Evolutionary conservation across 2,329 filamentous ascomycete genomes (phyloP).

Genomic region (Dryadomyces quercus-mongolicae): DNA sequence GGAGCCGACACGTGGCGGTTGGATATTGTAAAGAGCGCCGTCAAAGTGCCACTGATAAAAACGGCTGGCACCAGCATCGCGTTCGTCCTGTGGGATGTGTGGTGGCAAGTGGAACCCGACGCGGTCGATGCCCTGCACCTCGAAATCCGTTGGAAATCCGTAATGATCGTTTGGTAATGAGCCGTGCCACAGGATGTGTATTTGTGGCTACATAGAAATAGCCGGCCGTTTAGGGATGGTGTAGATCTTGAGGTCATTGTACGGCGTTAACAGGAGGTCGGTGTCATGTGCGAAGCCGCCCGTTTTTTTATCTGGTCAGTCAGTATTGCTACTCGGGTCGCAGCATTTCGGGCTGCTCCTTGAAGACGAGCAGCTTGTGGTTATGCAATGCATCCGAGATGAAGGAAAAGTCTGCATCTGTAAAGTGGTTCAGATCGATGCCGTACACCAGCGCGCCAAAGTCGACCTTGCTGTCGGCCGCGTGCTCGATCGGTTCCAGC

Average conservation of each 20-base stretch:
- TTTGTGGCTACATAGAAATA: neutral
- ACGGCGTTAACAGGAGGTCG: conserved; percentile 16
- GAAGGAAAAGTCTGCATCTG: conserved; percentile 19
- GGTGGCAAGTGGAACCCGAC: conserved; percentile 25
- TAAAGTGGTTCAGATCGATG: conserved; percentile 23
- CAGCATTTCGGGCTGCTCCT: conserved; percentile 22
- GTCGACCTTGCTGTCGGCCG: conserved; percentile 18
- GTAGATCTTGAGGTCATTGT: conserved; percentile 21
- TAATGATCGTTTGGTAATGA: conserved; percentile 21
- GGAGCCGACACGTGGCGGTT: conserved; percentile 22
- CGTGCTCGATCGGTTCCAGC: conserved; percentile 16
- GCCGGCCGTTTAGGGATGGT: conserved; percentile 20
- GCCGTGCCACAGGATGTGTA: conserved; percentile 20
- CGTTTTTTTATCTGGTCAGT: conserved; percentile 22
- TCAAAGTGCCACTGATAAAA: conserved; percentile 27
- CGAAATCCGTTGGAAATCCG: conserved; percentile 15
- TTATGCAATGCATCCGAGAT: conserved; percentile 21
- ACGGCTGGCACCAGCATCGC: conserved; percentile 19
- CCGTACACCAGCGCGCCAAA: conserved; percentile 23
- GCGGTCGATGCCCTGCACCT: conserved; percentile 20
- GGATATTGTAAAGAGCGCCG: conserved; percentile 21
- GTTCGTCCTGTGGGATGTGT: conserved; percentile 18
- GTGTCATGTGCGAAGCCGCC: conserved; percentile 25
- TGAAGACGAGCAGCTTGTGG: conserved; percentile 24
- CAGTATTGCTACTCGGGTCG: conserved; percentile 21